Base-by-base conservation (phyloP, 1,139 yeast species). In the Debaryomycetaceae sp. region DNA sequence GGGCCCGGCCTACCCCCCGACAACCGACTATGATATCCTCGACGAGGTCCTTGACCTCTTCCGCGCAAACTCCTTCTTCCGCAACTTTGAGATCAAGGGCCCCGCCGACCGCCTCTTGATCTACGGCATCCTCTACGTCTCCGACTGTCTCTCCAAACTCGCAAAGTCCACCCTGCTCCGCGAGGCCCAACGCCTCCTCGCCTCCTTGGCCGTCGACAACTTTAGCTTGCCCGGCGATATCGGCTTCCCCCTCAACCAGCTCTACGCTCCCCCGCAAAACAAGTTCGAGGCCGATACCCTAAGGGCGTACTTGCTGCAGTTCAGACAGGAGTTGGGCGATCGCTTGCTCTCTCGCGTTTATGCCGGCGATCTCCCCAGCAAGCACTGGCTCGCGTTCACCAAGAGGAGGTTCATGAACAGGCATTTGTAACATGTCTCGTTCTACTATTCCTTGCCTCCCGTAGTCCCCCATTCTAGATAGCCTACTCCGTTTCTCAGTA, bases 341-440 rank as follows among this genome's bases (percentile, higher is more conserved):
- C 68, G 98, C 39, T 70, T 90, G 48, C 66, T 90, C 44, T 73
- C 68, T 40, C 68, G 87, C 47, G 63, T 90, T 27, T 90, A 85
- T 52, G 59, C 53, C 8, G 77, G 70, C 18, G 75, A 73, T 29
- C 63, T 53, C 26, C 90, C 92, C 32, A 74, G 81, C 39, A 79
- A 90, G 62, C 77, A 70, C 59, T 90, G 99, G 99, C 62, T 92
- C 44, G 95, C 97, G 2, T 90, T 92, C 54, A 83, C 95, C 26
- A 77, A 92, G 58, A 78, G 94, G 59, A 75, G 85, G 51, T 90
- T 90, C 52, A 90, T 90, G 98, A 90, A 90, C 59, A 82, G 85
- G 58, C 64, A 73, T 43, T 58, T 71, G 42, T 71, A 52, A 36
- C 6, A 22, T 7, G 8, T 18, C 8, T 18, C 8, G 20, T 7